A percentile compares a stretch with the other conserved stretches of the same genome.
Evolutionary conservation across 495 filamentous ascomycete species (phyloP).

Genomic region (Parachaetomium inaequale): DNA sequence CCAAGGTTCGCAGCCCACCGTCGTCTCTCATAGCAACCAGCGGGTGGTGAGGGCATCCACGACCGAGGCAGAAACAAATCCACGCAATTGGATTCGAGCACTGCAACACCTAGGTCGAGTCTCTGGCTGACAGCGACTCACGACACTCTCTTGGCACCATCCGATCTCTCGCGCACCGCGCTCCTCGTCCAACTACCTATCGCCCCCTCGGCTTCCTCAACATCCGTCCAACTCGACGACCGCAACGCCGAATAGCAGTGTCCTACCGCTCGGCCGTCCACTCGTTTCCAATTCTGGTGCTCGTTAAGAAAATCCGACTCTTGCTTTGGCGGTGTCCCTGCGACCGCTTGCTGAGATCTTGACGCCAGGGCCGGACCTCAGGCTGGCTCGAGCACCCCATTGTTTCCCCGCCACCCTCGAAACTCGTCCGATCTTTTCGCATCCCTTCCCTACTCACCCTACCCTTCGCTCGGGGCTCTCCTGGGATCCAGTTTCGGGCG

Average conservation of each 20-base stretch:
- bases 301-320: not conserved
- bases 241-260: not conserved
- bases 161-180: not conserved
- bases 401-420: constrained; percentile 9
- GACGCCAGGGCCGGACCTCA: constrained; percentile 18
- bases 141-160: constrained; percentile 14
- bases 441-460: constrained; percentile 6
- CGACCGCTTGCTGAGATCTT: constrained; percentile 4
- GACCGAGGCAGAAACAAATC: not conserved
- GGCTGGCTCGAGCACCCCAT: constrained; percentile 13
- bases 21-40: constrained; percentile 1
- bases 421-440: not conserved
- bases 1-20: not conserved
- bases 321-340: not conserved
- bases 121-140: constrained; percentile 11
- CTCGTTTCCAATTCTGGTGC: constrained; percentile 2
- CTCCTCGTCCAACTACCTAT: not conserved
- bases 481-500: not conserved
- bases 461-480: constrained; percentile 11
- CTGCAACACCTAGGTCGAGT: not conserved
- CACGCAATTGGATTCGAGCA: not conserved
- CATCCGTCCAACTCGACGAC: not conserved
- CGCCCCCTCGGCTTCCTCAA: not conserved
- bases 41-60: constrained; percentile 8
- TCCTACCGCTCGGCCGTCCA: constrained; percentile 3